Percentiles rank a stretch among this genome's conserved stretches.
phyloP scores from a whole-genome alignment of 148 eudicot genomes.

The Gaultheria prostrata region DNA sequence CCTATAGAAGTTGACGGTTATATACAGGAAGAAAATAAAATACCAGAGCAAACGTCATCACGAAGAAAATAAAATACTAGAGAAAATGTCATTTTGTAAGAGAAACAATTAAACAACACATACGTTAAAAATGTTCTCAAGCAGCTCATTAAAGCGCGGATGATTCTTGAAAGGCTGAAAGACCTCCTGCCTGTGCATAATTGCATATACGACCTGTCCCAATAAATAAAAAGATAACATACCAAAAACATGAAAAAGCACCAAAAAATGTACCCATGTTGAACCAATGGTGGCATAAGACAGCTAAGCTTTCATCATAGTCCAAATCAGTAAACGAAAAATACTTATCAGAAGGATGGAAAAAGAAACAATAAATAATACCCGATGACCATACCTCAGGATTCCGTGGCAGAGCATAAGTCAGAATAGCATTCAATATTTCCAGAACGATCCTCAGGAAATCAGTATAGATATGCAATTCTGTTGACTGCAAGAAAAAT shows the following conservation, averaged over 20 bases:
- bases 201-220: slow-evolving; percentile 88
- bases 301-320: not conserved
- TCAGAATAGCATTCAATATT: slow-evolving; percentile 81
- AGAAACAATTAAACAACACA: slow-evolving; percentile 19
- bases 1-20: slow-evolving; percentile 37
- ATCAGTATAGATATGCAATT: slow-evolving; percentile 88
- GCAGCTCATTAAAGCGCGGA: slow-evolving; percentile 83
- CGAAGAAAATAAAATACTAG: not conserved
- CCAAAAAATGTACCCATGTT: not conserved
- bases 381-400: slow-evolving; percentile 67
- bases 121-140: slow-evolving; percentile 91
- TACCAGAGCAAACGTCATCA: not conserved
- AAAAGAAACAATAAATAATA: not conserved
- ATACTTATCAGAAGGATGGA: not conserved
- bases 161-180: slow-evolving; percentile 87
- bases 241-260: not conserved
- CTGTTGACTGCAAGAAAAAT: slow-evolving; percentile 59
- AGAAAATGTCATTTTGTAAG: not conserved
- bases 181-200: slow-evolving; percentile 95
- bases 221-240: slow-evolving; percentile 1
- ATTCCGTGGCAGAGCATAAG: slow-evolving; percentile 87
- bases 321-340: slow-evolving; percentile 4
- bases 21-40: not conserved
- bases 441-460: slow-evolving; percentile 86
- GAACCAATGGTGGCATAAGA: not conserved